Evolutionary conservation across 2,329 filamentous ascomycete genomes (phyloP), one percentile per base, ranked within the genome.

Genomic region (Neophaeococcomyces aloes): DNA sequence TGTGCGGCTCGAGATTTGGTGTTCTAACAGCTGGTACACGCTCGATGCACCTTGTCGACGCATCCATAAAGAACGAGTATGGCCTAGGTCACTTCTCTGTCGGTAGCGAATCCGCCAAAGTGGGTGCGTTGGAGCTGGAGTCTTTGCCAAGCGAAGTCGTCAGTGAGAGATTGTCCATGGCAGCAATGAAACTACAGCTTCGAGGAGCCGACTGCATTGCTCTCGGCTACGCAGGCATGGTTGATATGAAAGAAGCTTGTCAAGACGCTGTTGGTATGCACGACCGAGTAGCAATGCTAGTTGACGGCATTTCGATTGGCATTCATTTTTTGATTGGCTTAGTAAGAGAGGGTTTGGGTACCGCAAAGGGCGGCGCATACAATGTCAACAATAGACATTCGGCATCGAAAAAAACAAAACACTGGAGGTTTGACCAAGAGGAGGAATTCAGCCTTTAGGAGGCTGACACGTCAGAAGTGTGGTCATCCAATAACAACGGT

Each of bases 171-270:
- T 60, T 72, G 58, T 59, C 58, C 21, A 53, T 53, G 4, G 64
- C 66, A 3, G 66, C 64, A 1, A 58, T 51, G 48, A 54, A 54
- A 31, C 49, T 72, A 39, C 66, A 67, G 1, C 60, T 53, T 2
- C 55, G 61, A 35, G 68, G 64, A n/a, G 68, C 62, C 3, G 67
- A 71, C 47, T 62, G 63, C 3, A 47, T 70, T 17, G 56, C 63
- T 5, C 51, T 73, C n/a, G 69, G 69, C 0, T 72, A 69, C 52
- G 68, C 69, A 11, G 69, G 70, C 0, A 71, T 74, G 69, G 64
- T 64, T 10, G 66, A 64, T 32, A 57, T 72, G 60, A 66, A 65
- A 42, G 42, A 54, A 18, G 65, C 64, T 4, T 68, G 72, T 34
- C 66, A 72, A 48, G 57, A 66, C 18, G 67, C 64, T 1, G 71